These are phyloP conservation scores for Scytalidium lignicola DNA, from an alignment of 2,329 filamentous ascomycete species.

Conservation along the genomic window DNA sequence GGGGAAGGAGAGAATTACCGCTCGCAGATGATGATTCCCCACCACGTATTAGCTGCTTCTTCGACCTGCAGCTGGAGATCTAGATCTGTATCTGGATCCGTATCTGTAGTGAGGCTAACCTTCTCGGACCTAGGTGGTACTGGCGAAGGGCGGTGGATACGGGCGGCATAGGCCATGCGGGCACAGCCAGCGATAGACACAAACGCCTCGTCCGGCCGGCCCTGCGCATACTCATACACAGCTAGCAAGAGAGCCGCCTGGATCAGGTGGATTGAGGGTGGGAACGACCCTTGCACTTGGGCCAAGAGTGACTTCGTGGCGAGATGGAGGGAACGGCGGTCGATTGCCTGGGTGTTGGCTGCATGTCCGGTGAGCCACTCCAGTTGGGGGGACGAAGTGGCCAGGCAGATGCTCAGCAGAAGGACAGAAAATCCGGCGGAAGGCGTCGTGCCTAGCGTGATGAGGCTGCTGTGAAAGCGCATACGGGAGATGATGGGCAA, in stretches of 20 bases:
- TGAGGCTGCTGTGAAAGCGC: conserved; percentile 11
- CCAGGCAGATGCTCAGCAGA: conserved; percentile 15
- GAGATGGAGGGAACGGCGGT: conserved; percentile 17
- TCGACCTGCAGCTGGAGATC: no score
- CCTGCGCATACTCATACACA: conserved; percentile 17
- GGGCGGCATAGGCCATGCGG: conserved; percentile 15
- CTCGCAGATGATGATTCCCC: no score
- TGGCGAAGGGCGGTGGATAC: no score
- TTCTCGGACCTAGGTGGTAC: no score
- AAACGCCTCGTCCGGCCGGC: conserved; percentile 16
- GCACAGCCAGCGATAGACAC: conserved; percentile 12
- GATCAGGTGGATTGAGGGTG: conserved; percentile 13
- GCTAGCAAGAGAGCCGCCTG: conserved; percentile 15
- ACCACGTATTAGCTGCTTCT: no score
- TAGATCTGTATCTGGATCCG: no score
- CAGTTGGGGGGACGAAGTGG: conserved; percentile 14
- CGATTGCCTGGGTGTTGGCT: conserved; percentile 10
- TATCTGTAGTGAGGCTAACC: no score
- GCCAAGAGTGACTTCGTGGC: conserved; percentile 18
- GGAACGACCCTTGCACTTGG: conserved; percentile 18
- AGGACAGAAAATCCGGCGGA: conserved; percentile 17
- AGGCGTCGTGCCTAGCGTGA: conserved; percentile 6
- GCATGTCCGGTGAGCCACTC: no score
- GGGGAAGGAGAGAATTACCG: no score
- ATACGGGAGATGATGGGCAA: conserved; percentile 18